phyloP scores from a whole-genome alignment of 495 filamentous ascomycete species.

The Penicillium maclennaniae region DNA sequence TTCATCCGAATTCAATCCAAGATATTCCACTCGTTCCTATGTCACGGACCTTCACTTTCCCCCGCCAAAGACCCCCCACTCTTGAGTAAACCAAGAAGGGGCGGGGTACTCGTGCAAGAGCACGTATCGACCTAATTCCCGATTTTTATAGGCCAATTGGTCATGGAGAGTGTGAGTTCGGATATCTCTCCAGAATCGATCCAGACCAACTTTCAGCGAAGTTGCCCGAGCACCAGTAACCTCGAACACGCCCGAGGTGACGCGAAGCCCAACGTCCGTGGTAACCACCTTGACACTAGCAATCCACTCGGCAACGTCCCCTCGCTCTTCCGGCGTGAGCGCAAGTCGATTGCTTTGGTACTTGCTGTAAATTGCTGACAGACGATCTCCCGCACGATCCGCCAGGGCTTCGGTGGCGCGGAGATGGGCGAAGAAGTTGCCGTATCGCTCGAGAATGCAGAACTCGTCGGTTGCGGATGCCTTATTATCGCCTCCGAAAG shows the following conservation, averaged over 20 bases:
- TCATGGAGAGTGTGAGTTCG: slow-evolving; percentile 61
- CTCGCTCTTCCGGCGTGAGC: slow-evolving; percentile 45
- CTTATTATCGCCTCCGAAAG: slow-evolving; percentile 55
- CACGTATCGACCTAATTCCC: slow-evolving; percentile 52
- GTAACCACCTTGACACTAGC: slow-evolving; percentile 57
- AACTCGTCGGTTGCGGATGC: slow-evolving; percentile 53
- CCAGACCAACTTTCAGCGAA: slow-evolving; percentile 49
- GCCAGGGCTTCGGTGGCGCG: slow-evolving; percentile 52
- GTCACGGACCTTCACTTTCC: slow-evolving; percentile 1
- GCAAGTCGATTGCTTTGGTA: slow-evolving; percentile 30
- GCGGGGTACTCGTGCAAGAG: slow-evolving; percentile 49
- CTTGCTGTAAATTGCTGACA: slow-evolving; percentile 38
- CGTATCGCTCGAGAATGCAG: slow-evolving; percentile 59
- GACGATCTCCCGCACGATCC: slow-evolving; percentile 46
- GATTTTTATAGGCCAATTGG: slow-evolving; percentile 58
- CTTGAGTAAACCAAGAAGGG: slow-evolving; percentile 58
- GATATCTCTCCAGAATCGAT: slow-evolving; percentile 58
- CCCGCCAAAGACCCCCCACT: neutral
- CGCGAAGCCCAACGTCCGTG: slow-evolving; percentile 52
- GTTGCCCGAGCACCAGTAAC: slow-evolving; percentile 54
- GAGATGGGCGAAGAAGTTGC: slow-evolving; percentile 56
- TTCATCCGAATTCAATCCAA: neutral
- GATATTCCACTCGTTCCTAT: neutral
- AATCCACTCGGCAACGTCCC: slow-evolving; percentile 57
- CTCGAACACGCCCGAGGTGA: slow-evolving; percentile 57